Percentiles rank a stretch among this genome's conserved stretches.
phyloP scores from a whole-genome alignment of 768 basidiomycete genomes.

The Panaeolus papilionaceus region DNA sequence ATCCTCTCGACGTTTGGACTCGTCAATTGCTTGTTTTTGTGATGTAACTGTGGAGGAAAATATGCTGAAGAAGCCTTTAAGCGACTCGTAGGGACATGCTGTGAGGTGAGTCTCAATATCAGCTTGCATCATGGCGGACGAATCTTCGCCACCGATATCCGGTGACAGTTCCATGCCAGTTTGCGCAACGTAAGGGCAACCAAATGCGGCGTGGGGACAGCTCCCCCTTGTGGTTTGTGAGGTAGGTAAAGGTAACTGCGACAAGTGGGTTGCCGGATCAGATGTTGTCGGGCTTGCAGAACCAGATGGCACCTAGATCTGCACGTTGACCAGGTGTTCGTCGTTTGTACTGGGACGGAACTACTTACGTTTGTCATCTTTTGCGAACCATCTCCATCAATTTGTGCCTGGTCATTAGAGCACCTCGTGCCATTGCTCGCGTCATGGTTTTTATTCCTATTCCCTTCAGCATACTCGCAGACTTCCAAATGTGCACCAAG shows the following conservation, averaged over 20 bases:
- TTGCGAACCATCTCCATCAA: conserved; percentile 15
- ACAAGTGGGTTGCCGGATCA: background rate
- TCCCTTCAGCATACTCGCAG: conserved; percentile 56
- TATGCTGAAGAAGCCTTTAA: conserved; percentile 55
- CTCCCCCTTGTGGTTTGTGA: background rate
- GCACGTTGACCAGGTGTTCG: conserved; percentile 8
- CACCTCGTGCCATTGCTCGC: background rate
- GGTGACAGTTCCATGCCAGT: conserved; percentile 29
- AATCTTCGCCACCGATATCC: conserved; percentile 58
- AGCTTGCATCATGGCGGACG: conserved; percentile 46
- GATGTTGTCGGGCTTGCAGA: background rate
- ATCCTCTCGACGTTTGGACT: conserved; percentile 7
- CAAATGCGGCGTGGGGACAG: background rate
- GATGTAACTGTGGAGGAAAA: background rate
- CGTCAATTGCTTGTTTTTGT: background rate
- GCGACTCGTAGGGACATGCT: conserved; percentile 62
- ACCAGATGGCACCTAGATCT: conserved; percentile 1
- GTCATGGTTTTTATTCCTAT: conserved; percentile 15
- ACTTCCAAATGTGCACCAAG: conserved; percentile 56
- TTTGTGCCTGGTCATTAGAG: conserved; percentile 6
- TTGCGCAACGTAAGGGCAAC: background rate
- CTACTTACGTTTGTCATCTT: background rate
- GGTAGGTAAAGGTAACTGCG: background rate
- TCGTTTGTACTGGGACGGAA: background rate
- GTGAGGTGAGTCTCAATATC: conserved; percentile 19